phyloP scores from a whole-genome alignment of 192 early-diverging fungal species.

The Helicostylum pulchrum region DNA sequence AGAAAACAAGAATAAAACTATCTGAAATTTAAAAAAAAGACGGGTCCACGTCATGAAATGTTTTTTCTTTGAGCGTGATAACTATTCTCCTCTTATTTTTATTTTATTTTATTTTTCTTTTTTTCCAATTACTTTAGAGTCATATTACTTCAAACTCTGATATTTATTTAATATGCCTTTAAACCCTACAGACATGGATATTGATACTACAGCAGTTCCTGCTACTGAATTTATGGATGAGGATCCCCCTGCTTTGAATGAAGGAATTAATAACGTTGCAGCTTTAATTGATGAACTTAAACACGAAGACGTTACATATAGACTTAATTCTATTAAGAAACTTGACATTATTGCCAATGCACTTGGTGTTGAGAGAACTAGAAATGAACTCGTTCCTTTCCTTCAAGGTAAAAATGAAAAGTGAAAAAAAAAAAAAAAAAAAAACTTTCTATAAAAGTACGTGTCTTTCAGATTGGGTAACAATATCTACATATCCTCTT shows the following conservation, averaged over 20 bases:
- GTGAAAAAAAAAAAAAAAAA: background rate
- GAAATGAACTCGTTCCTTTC: slow-evolving; percentile 96
- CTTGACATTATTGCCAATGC: slow-evolving; percentile 87
- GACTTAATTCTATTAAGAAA: slow-evolving; percentile 80
- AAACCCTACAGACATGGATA: slow-evolving; percentile 23
- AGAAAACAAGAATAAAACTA: background rate
- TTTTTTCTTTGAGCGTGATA: background rate
- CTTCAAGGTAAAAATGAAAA: slow-evolving; percentile 72
- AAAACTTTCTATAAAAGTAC: background rate
- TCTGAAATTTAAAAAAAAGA: background rate
- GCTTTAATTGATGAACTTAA: slow-evolving; percentile 91
- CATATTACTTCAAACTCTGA: no score
- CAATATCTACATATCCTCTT: slow-evolving; percentile 10
- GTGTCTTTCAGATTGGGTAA: background rate
- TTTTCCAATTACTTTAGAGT: slow-evolving; percentile 1
- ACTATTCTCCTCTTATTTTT: background rate
- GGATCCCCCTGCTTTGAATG: slow-evolving; percentile 28
- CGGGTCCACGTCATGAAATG: background rate
- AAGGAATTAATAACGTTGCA: slow-evolving; percentile 81
- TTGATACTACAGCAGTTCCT: slow-evolving; percentile 21
- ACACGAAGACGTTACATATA: slow-evolving; percentile 83
- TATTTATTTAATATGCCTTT: background rate
- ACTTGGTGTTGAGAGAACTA: slow-evolving; percentile 89
- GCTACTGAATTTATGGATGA: slow-evolving; percentile 33
- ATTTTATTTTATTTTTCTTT: background rate